Evolutionary conservation across 2,329 filamentous ascomycete genomes (phyloP).

Genomic region (Stagonosporopsis rhizophila): DNA sequence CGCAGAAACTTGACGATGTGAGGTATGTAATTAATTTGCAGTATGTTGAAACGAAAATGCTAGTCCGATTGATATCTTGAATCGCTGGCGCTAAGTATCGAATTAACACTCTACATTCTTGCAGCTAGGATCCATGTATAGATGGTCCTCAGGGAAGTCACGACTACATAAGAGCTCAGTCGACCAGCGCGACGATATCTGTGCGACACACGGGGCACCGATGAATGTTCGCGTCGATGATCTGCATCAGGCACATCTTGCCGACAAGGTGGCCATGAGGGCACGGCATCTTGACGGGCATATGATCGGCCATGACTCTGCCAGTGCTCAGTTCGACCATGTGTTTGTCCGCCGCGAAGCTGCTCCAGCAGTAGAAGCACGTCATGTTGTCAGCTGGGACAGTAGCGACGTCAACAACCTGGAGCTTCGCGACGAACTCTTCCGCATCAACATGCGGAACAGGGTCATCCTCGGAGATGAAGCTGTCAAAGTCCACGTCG

Average conservation of each 20-base stretch:
- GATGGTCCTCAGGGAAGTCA: not conserved
- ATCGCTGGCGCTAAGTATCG: not conserved
- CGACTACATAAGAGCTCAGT: not conserved
- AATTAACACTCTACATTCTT: too few relatives aligned
- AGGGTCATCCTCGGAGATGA: not conserved
- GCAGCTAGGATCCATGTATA: too few relatives aligned
- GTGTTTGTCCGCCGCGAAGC: not conserved
- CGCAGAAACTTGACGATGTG: not conserved
- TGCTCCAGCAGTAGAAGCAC: not conserved
- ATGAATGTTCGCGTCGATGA: slow-evolving; percentile 1
- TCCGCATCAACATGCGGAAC: not conserved
- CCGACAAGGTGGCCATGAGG: slow-evolving; percentile 20
- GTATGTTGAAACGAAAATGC: not conserved
- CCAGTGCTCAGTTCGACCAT: not conserved
- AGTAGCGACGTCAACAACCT: not conserved
- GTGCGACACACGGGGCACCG: slow-evolving; percentile 18
- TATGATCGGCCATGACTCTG: slow-evolving; percentile 8
- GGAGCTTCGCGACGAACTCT: not conserved
- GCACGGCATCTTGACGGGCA: slow-evolving; percentile 18
- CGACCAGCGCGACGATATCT: not conserved
- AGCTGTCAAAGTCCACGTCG: too few relatives aligned
- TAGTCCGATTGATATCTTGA: not conserved
- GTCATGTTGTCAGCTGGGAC: not conserved
- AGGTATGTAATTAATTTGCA: not conserved
- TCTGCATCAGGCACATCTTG: slow-evolving; percentile 15